Conservation (phyloP, 495 filamentous ascomycete genomes). For the Xylona heveae region DNA sequence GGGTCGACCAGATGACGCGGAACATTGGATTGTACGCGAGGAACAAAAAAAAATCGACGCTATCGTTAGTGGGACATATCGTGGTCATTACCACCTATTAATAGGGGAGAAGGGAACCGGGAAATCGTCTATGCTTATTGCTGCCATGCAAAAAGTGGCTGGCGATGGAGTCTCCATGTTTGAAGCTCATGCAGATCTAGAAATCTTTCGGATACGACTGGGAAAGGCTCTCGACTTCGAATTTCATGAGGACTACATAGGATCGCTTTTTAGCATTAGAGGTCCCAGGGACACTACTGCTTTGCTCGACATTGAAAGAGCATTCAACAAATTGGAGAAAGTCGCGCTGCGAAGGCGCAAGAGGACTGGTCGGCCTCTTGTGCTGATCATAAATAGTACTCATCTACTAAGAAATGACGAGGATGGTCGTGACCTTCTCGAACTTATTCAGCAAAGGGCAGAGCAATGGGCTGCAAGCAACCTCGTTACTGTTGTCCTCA, state of each 20-base stretch:
- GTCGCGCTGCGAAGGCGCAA: conserved; percentile 46
- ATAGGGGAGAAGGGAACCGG: conserved; percentile 93
- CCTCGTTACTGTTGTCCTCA: conserved; percentile 76
- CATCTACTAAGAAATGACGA: conserved; percentile 83
- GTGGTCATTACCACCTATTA: conserved; percentile 79
- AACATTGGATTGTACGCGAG: conserved; percentile 62
- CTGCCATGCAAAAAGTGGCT: conserved; percentile 78
- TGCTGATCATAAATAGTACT: conserved; percentile 79
- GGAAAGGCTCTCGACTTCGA: conserved; percentile 92
- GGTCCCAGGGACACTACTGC: conserved; percentile 83
- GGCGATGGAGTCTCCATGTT: conserved; percentile 81
- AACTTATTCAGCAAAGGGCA: conserved; percentile 85
- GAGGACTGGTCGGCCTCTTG: conserved; percentile 39
- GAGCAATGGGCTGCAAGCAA: conserved; percentile 88
- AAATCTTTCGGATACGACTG: conserved; percentile 81
- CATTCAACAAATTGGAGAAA: conserved; percentile 95
- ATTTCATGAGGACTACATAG: conserved; percentile 83
- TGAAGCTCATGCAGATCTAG: conserved; percentile 84
- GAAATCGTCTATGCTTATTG: conserved; percentile 86
- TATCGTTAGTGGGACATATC: conserved; percentile 46
- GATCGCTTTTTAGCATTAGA: conserved; percentile 79
- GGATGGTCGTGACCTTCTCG: conserved; percentile 73
- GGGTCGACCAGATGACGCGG: conserved; percentile 25
- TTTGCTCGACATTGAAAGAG: conserved; percentile 81
- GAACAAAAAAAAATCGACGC: conserved; percentile 62